Base-by-base conservation (phyloP, 2,329 filamentous ascomycete genomes). In the Cladosporium sp. region DNA sequence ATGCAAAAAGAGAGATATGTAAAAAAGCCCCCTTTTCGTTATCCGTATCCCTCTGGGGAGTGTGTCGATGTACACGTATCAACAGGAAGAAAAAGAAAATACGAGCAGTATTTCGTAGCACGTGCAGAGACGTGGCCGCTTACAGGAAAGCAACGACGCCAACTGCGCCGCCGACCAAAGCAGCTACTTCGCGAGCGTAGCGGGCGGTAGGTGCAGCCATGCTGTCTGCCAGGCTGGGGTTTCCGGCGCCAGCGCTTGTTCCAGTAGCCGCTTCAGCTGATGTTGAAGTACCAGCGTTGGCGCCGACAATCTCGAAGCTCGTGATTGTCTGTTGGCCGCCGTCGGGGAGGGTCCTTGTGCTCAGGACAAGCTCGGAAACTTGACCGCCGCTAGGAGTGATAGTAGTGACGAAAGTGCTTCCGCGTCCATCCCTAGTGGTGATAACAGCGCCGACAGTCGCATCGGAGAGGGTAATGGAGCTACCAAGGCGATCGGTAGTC, bases 401-500 rank as follows among this genome's bases (percentile, higher is more conserved):
- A 1, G 78, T 81, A 2, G 78, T 77, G 52, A 78, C 62, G 58
- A 80, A 73, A 3, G 75, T 75, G 38, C 66, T 61, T 22, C 78
- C 78, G 7, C 61, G 22, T 2, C 63, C 66, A 61, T 80, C 69
- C 11, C 76, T 80, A 15, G 69, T 68, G 9, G 78, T 80, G 43
- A 78, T 66, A 19, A 78, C 73, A 47, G 76, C 70, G 50, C 77
- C 77, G 1, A 45, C 51, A 5, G 61, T 63, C 25, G 67, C 67
- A 51, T 63, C 68, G 14, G 70, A 68, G 12, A 74, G 65, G 15
- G 74, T 69, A 42, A 77, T 69, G 19, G 67, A 64, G 51, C 70
- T 66, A 58, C 78, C 78, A 30, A 69, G 66, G 14, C 66, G 60
- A 65, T 79, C 74, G 43, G 78, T 73, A 5, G 71, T 73, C 8